Percentiles rank a stretch among this genome's conserved stretches.
Evolutionary conservation across 1,284 basidiomycete genomes (phyloP).

Genomic region (Cryptococcus maquisensis): DNA sequence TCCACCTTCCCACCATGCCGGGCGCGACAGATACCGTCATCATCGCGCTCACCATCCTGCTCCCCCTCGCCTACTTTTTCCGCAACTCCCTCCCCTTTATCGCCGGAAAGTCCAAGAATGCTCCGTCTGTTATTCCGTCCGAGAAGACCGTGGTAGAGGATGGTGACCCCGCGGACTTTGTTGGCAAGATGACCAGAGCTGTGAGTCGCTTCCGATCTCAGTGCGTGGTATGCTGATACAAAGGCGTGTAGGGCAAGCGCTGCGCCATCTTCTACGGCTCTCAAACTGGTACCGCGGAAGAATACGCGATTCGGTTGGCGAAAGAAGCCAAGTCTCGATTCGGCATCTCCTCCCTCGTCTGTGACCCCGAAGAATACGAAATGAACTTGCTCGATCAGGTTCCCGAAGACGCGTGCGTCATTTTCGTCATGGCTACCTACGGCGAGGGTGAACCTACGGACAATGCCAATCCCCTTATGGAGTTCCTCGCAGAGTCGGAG

Average conservation of each 20-base stretch:
- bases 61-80: conserved; percentile 44
- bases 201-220: conserved; percentile 55
- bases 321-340: conserved; percentile 93
- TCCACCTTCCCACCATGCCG: conserved; percentile 25
- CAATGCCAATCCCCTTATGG: conserved; percentile 92
- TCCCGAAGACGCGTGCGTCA: conserved; percentile 74
- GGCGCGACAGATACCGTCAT: conserved; percentile 41
- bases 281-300: conserved; percentile 93
- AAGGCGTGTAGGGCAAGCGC: conserved; percentile 71
- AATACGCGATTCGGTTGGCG: conserved; percentile 87
- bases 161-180: conserved; percentile 80
- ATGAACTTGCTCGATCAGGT: conserved; percentile 91
- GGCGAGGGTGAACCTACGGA: conserved; percentile 99
- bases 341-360: conserved; percentile 85
- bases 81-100: conserved; percentile 45
- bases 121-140: background rate
- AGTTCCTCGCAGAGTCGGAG: conserved; percentile 78
- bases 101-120: conserved; percentile 25
- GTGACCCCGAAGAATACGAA: conserved; percentile 95
- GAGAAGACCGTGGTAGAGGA: conserved; percentile 56
- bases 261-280: conserved; percentile 94
- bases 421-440: conserved; percentile 95
- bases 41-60: conserved; percentile 33
- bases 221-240: background rate
- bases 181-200: conserved; percentile 80